Percentiles rank a stretch among this genome's conserved stretches.
Conservation (phyloP, 169 alveolate species). For the Cryptosporidium ubiquitum region DNA sequence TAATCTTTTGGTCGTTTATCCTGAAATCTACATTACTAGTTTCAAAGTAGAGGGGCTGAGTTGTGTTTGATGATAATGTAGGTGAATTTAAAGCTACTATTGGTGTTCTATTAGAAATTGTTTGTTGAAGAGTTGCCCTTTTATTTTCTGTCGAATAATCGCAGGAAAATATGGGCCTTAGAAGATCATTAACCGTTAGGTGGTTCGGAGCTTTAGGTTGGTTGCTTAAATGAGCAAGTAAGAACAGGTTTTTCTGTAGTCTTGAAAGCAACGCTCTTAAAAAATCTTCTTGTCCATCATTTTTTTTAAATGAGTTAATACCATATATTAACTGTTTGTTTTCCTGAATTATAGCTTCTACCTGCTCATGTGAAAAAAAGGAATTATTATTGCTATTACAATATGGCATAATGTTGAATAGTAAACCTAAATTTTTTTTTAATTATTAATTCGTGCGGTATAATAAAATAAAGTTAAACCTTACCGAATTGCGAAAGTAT, state of each 20-base stretch:
- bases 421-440: neutral
- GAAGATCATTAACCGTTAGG: slow-evolving; percentile 16
- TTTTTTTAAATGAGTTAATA: slow-evolving; percentile 10
- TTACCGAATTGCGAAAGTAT: neutral
- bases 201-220: slow-evolving; percentile 62
- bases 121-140: neutral
- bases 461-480: neutral
- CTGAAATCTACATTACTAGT: slow-evolving; percentile 10
- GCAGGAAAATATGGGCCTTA: slow-evolving; percentile 30
- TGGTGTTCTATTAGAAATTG: slow-evolving; percentile 25
- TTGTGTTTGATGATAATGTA: slow-evolving; percentile 2
- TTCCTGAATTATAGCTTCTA: slow-evolving; percentile 24
- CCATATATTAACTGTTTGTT: slow-evolving; percentile 55
- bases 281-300: neutral
- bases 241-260: slow-evolving; percentile 44
- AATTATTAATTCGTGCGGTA: neutral
- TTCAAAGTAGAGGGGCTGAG: slow-evolving; percentile 24
- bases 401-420: neutral
- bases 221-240: slow-evolving; percentile 48
- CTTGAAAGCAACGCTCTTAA: slow-evolving; percentile 36
- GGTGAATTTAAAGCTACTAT: slow-evolving; percentile 24
- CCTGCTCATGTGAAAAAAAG: slow-evolving; percentile 26
- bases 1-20: neutral
- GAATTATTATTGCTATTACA: neutral
- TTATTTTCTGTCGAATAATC: slow-evolving; percentile 56